Evolutionary conservation across 441 rosid genomes (phyloP), one percentile per base, ranked within the genome.

Genomic region (Arabidopsis lyrata): DNA sequence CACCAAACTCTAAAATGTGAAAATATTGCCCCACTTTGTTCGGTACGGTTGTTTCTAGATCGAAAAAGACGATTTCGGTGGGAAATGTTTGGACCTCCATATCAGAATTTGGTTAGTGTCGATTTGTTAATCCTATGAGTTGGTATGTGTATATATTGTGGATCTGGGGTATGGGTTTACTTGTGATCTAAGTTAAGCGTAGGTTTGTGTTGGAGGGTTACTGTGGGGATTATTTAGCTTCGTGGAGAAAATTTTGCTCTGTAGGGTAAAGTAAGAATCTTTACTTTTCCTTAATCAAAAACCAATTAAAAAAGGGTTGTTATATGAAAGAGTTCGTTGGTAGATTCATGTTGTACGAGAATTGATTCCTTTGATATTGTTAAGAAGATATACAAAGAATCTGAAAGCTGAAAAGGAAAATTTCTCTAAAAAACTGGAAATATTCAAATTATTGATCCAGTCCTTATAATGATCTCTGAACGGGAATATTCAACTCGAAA

Each of bases 41-140:
- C 14, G 99, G 98, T 1, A 95, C 96, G 4, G 83, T 95, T 6
- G 99, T 95, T 80, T 95, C 98, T 36, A 95, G 53, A 88, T 95
- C 99, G 22, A 95, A 92, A 73, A 95, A 92, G 52, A 87, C 93
- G 3, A 95, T 87, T 76, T 87, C 90, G 45, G 54, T 54, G 5
- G 72, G 11, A 16, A 75, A 58, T 18, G 73, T 61, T 45, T 77
- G 61, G 32, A 66, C 16, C 58, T 72, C 81, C 81, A 77, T 77
- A 11, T 50, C 50, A 16, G 39, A 1, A 9, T 73, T 39, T 60
- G 20, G 38, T 59, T 49, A 3, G 0, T 18, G 41, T 48, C 6
- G 31, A 8, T 11, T 64, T 44, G 10, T 24, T 52, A 36, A 49
- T 32, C 72, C 16, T 39, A 14, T n/a, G 8, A 45, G 53, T 10